phyloP scores from a whole-genome alignment of 2,329 filamentous ascomycete genomes.

The Dactylellina sp. region DNA sequence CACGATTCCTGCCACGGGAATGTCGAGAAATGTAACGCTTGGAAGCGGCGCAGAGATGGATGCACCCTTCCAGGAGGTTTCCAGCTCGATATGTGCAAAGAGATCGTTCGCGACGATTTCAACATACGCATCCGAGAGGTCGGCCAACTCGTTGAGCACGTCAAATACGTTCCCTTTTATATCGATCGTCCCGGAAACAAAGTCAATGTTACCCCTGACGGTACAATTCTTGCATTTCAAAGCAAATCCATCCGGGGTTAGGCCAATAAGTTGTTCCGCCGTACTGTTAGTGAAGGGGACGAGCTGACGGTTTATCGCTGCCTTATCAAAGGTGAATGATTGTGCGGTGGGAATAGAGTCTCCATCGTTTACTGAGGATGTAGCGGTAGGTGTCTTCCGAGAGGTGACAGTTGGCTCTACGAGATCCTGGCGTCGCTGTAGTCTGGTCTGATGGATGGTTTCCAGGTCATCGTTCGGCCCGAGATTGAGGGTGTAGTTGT shows the following conservation, averaged over 20 bases:
- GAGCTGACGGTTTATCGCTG: slow-evolving; percentile 5
- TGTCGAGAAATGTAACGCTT: slow-evolving; percentile 1
- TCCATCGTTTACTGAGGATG: not conserved
- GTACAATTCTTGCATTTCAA: slow-evolving; percentile 30
- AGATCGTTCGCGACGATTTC: slow-evolving; percentile 12
- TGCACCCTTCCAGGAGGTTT: slow-evolving; percentile 16
- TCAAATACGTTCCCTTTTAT: not conserved
- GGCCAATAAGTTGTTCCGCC: not conserved
- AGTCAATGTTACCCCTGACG: slow-evolving; percentile 17
- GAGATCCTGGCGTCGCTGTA: slow-evolving; percentile 15
- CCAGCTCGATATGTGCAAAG: slow-evolving; percentile 33
- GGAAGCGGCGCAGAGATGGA: not conserved
- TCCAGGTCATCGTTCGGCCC: slow-evolving; percentile 1
- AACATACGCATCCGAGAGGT: slow-evolving; percentile 10
- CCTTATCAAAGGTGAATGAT: slow-evolving; percentile 16
- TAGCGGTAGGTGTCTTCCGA: not conserved
- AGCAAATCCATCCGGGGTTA: slow-evolving; percentile 3
- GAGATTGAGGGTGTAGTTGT: slow-evolving; percentile 10
- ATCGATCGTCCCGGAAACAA: slow-evolving; percentile 3
- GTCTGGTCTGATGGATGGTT: slow-evolving; percentile 1
- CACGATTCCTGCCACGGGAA: not conserved
- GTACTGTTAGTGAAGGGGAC: slow-evolving; percentile 2
- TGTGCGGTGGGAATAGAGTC: not conserved
- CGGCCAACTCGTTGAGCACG: not conserved
- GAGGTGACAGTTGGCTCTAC: not conserved